Evolutionary conservation across 305 asterid species (phyloP), one percentile per base, ranked within the genome.

Genomic region (Stenogyne calaminthoides): DNA sequence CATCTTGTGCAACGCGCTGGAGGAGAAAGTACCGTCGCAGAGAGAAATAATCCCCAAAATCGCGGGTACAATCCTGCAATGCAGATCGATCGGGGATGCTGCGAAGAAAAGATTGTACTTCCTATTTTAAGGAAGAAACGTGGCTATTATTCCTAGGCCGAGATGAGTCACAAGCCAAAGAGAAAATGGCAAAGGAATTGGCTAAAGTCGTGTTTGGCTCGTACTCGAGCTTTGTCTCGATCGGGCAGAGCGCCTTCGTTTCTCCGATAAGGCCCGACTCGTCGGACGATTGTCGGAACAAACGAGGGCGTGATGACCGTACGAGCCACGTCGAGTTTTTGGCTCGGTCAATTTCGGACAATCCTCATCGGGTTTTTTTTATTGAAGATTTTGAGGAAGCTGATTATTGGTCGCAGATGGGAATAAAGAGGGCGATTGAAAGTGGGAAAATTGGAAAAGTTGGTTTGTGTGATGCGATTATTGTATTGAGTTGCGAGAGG

Each of bases 181-280:
- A 86, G 57, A 82, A 68, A 19, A 80, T 92, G 3, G 88, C 93
- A 0, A 82, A 79, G 57, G 98, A 95, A 70, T 27, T 95, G 61
- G 96, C 99, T 46, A 92, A 76, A 54, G 39, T 79, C 64, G 88
- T 95, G 74, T 95, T 95, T 66, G 96, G 99, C 9, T 86, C 96
- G 9, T 70, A 84, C 19, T 83, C 92, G 0, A 80, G 78, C 57
- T 83, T 88, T 37, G 63, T 80, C 0, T 58, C 89, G 4, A 66
- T 91, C 16, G 74, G 86, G 1, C 12, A 74, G 11, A 83, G 89
- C 55, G 80, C 82, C 66, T 83, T 78, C 62, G 76, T 79, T 62
- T 74, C 83, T 0, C 60, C 74, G 36, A 36, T 27, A 16, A 39
- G 76, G 10, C 42, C 42, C 42, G 88, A 77, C 1, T 77, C 36